phyloP scores from a whole-genome alignment of 2,329 filamentous ascomycete genomes.

The Botrytis pseudocinerea region DNA sequence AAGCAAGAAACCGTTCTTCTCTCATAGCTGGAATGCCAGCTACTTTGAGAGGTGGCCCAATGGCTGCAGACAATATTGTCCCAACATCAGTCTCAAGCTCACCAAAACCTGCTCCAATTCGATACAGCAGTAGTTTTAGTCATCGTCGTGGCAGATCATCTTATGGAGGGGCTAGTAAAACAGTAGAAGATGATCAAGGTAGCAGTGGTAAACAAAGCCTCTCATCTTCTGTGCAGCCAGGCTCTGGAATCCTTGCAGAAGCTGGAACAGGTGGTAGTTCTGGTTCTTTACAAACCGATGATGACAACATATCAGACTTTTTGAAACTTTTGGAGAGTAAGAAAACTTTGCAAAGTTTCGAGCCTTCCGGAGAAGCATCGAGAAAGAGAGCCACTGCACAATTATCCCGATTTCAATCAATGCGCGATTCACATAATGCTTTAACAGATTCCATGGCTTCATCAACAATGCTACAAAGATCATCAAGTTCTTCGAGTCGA shows the following conservation, averaged over 20 bases:
- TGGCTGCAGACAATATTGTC: conserved; percentile 60
- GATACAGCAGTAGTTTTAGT: conserved; percentile 93
- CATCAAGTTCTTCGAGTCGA: conserved; percentile 70
- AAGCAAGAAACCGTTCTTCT: conserved; percentile 69
- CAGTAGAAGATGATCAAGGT: conserved; percentile 68
- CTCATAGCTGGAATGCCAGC: conserved; percentile 75
- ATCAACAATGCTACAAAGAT: conserved; percentile 80
- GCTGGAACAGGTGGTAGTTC: conserved; percentile 65
- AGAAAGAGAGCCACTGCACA: conserved; percentile 77
- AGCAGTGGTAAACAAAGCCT: conserved; percentile 81
- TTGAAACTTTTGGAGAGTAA: conserved; percentile 84
- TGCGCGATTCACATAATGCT: conserved; percentile 85
- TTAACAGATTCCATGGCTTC: conserved; percentile 93
- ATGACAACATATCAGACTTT: conserved; percentile 92
- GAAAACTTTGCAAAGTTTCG: conserved; percentile 82
- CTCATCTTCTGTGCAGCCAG: conserved; percentile 69
- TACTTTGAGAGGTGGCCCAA: conserved; percentile 66
- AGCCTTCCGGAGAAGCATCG: conserved; percentile 65
- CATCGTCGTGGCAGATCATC: conserved; percentile 79
- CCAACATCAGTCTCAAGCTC: conserved; percentile 71
- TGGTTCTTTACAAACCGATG: conserved; percentile 70
- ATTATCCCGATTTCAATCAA: conserved; percentile 79
- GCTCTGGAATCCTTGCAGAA: conserved; percentile 77
- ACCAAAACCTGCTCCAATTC: conserved; percentile 73
- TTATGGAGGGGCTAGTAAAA: conserved; percentile 68